Evolutionary conservation across 176 grass and related monocot genomes (phyloP).

Genomic region (Triticum urartu): DNA sequence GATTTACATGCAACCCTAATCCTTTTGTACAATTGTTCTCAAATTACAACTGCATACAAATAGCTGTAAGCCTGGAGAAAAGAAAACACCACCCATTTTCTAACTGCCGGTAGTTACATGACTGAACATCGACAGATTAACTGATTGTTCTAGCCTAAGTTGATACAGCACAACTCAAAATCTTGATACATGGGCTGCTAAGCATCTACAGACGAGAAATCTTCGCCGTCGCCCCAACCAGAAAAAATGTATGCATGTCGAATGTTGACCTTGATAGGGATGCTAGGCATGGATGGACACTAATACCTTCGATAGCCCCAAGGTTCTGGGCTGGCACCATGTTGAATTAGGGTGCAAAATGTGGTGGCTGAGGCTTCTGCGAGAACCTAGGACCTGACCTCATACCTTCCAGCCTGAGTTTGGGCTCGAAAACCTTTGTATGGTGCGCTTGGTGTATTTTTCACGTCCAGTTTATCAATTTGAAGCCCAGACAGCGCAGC

Average conservation of each 20-base stretch:
- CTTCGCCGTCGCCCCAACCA: background rate
- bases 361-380: background rate
- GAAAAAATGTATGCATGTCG: background rate
- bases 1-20: background rate
- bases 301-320: background rate
- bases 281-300: background rate
- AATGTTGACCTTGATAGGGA: background rate
- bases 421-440: constrained; percentile 95
- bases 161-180: background rate
- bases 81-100: background rate
- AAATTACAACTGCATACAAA: background rate
- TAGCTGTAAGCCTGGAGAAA: background rate
- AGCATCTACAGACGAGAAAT: background rate
- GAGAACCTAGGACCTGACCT: constrained; percentile 65
- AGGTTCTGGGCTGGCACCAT: background rate
- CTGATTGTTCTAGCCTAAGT: background rate
- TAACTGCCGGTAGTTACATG: background rate
- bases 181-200: background rate
- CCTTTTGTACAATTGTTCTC: background rate
- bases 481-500: constrained; percentile 82
- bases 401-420: constrained; percentile 86
- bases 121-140: background rate
- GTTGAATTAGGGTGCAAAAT: background rate
- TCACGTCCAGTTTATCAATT: constrained; percentile 88
- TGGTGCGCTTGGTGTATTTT: constrained; percentile 56